Base-by-base conservation (phyloP, 768 basidiomycete species). In the Coprinellus micaceus region DNA sequence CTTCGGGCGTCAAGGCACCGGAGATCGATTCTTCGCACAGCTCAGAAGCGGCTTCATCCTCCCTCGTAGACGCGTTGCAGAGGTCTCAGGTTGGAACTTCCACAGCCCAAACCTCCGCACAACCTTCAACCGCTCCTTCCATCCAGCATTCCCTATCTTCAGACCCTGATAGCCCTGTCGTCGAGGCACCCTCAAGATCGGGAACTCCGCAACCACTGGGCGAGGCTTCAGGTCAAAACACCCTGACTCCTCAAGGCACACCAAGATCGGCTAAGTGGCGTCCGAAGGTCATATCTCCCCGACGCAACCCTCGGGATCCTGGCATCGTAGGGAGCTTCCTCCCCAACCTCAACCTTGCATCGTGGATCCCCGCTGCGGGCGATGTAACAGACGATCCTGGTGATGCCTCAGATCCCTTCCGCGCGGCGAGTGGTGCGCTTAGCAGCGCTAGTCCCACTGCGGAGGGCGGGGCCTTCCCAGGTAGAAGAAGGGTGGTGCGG, bases 261-360 rank as follows among this genome's bases (percentile, higher is more conserved):
- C 49, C 49, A 12, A 51, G 29, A 15, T 36, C 49, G 15, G 19
- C 30, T 9, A 19, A 7, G 40, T 19, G 6, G 5, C 28, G 39
- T 17, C 56, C 57, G 47, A 25, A 46, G 49, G 53, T 17, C 45
- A 55, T 44, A n/a, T 52, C 59, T 12, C 11, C 21, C 13, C 13
- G 33, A 56, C 5, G 40, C 5, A 43, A 9, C 7, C 40, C 40
- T 43, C 19, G 15, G 6, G 30, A 26, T 6, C 49, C 49, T 22
- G 28, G 49, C 19, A 17, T 51, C 3, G 49, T 51, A 39, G 47
- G 58, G 30, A 36, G 55, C 44, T 58, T 63, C 12, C 59, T 64
- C 68, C 62, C 40, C 36, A 57, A 48, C 57, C 52, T 43, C 21
- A 62, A 53, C 24, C 53, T 69, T 2, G 50, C 60, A 15, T 58